Evolutionary conservation across 768 basidiomycete species (phyloP).

Genomic region (Tulasnella sp.): DNA sequence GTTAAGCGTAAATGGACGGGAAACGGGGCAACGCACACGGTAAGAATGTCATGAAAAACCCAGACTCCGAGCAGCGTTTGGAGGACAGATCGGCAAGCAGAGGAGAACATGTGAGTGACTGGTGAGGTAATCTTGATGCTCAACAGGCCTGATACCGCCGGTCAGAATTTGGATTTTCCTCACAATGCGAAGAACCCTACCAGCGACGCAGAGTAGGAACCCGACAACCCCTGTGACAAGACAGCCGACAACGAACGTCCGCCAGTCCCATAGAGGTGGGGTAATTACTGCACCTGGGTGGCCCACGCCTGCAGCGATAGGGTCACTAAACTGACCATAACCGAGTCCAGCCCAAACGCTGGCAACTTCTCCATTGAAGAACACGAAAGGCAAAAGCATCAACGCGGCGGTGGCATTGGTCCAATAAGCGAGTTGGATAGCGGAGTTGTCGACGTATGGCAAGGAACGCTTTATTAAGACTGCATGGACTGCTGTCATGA

Average conservation of each 20-base stretch:
- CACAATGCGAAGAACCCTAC: conserved; percentile 25
- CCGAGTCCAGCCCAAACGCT: conserved; percentile 27
- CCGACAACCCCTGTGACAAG: conserved; percentile 69
- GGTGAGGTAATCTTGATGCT: conserved; percentile 66
- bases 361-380: conserved; percentile 48
- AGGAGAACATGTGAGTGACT: conserved; percentile 79
- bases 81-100: conserved; percentile 70
- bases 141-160: conserved; percentile 36
- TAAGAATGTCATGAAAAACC: conserved; percentile 68
- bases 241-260: conserved; percentile 55
- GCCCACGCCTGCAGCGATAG: not conserved
- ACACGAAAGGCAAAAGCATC: conserved; percentile 54
- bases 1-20: not conserved
- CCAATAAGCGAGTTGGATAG: conserved; percentile 72
- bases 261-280: conserved; percentile 31
- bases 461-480: conserved; percentile 67
- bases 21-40: conserved; percentile 44
- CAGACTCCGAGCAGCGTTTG: conserved; percentile 74
- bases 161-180: not conserved
- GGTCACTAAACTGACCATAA: conserved; percentile 14
- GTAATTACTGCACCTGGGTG: conserved; percentile 32
- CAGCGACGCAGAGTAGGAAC: conserved; percentile 72
- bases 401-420: conserved; percentile 62
- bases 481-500: conserved; percentile 69
- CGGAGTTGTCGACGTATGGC: conserved; percentile 59